Evolutionary conservation across 2,329 filamentous ascomycete species (phyloP), one percentile per base, ranked within the genome.

Genomic region (Fusarium sp.): DNA sequence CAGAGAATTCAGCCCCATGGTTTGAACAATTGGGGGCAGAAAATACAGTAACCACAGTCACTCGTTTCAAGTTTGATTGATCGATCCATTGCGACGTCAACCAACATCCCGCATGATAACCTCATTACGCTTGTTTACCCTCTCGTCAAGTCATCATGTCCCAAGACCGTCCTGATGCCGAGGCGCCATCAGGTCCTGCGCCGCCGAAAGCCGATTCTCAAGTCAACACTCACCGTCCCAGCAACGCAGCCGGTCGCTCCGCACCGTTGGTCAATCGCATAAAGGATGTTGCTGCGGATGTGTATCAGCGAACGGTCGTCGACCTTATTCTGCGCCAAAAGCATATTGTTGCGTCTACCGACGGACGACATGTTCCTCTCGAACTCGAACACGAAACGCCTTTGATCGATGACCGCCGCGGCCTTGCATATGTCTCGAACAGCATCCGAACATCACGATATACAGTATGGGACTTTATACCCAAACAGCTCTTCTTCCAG

Each of bases 401-500:
- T 20, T 77, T 88, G 24, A 72, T 84, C 55, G 86, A 88, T 72
- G 77, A 84, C 35, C 82, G 85, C 56, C 84, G 85, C 28, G 85
- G 84, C 42, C 78, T 80, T 41, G 70, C 81, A 9, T 88, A 84
- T 76, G 75, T 88, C 44, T 84, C 84, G 55, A 88, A 88, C 77
- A 89, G 85, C 70, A 95, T 97, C 69, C 89, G 93, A 41, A 95
- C 92, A 1, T 93, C 92, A 68, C 89, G 93, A 47, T 97, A 97
- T 78, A 96, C 90, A 21, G 79, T 93, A 4, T 94, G 90, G 85
- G 92, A 94, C 77, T 97, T 97, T 77, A 79, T 97, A 16, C 94
- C 93, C 5, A 92, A 93, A 66, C 94, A 97, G 77, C 78, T 97
- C 18, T 86, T 94, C 63, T 94, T 93, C 56, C 93, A 97, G 75